These are phyloP conservation scores for Ensete glaucum DNA, from an alignment of 176 grass and related monocot genomes.

Conservation along the genomic window DNA sequence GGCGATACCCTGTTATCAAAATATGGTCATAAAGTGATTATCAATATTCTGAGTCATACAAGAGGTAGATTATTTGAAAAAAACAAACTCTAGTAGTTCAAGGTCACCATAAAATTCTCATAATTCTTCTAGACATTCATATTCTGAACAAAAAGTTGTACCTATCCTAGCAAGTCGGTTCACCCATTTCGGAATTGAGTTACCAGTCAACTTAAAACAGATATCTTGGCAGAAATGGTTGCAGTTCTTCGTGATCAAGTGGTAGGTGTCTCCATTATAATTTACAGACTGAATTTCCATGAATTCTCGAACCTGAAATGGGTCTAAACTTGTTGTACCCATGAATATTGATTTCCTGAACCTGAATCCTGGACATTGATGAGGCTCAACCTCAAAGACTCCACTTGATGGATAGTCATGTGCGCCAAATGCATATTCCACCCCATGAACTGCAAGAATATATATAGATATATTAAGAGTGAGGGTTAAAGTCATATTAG, in stretches of 20 bases:
- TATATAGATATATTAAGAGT: not conserved
- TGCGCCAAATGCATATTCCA: conserved; percentile 99
- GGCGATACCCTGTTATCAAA: not conserved
- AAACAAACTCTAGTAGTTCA: not conserved
- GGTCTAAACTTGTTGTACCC: conserved; percentile 80
- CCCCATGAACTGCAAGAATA: conserved; percentile 61
- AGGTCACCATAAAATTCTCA: not conserved
- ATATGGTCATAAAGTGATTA: not conserved
- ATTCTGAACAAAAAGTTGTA: conserved; percentile 21
- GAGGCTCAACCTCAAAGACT: conserved; percentile 95
- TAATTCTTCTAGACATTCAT: not conserved
- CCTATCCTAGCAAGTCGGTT: conserved; percentile 95
- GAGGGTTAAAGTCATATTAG: not conserved
- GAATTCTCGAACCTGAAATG: conserved; percentile 78
- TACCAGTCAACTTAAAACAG: conserved; percentile 88
- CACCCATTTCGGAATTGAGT: conserved; percentile 84
- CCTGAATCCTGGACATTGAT: conserved; percentile 86
- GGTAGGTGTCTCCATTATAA: conserved; percentile 91
- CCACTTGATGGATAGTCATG: conserved; percentile 91
- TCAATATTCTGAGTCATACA: not conserved
- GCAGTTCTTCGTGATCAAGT: conserved; percentile 95
- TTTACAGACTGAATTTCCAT: conserved; percentile 86
- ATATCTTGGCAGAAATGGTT: conserved; percentile 98
- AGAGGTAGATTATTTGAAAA: not conserved
- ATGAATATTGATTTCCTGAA: conserved; percentile 97